Conservation (phyloP, 768 basidiomycete species). For the Pleurotus eryngii region DNA sequence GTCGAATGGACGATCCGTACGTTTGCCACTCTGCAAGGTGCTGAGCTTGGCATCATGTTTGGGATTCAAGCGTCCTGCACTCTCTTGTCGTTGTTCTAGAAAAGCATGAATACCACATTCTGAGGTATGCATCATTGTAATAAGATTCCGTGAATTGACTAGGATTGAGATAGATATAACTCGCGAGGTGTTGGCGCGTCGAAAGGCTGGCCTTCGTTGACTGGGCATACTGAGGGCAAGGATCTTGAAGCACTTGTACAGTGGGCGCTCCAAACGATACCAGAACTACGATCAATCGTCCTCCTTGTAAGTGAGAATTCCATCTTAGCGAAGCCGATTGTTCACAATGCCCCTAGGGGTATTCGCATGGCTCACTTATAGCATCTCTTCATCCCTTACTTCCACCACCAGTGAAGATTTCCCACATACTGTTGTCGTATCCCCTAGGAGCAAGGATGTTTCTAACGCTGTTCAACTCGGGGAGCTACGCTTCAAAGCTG, state of each 20-base stretch:
- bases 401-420: slow-evolving; percentile 45
- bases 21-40: slow-evolving; percentile 23
- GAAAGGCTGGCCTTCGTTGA: slow-evolving; percentile 69
- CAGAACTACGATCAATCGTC: slow-evolving; percentile 46
- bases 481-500: slow-evolving; percentile 51
- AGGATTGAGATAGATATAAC: slow-evolving; percentile 51
- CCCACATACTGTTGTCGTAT: slow-evolving; percentile 74
- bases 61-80: slow-evolving; percentile 38
- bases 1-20: slow-evolving; percentile 73
- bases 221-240: slow-evolving; percentile 64
- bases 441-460: slow-evolving; percentile 65
- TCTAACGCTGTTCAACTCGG: slow-evolving; percentile 66
- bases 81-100: slow-evolving; percentile 40
- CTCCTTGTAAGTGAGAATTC: slow-evolving; percentile 49
- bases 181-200: slow-evolving; percentile 77
- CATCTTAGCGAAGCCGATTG: neutral
- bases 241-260: slow-evolving; percentile 64
- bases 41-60: neutral
- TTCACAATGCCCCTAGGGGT: slow-evolving; percentile 49
- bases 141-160: neutral
- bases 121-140: slow-evolving; percentile 20
- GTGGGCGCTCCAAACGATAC: slow-evolving; percentile 45
- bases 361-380: slow-evolving; percentile 78
- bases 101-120: slow-evolving; percentile 47
- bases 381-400: slow-evolving; percentile 62